Conservation (phyloP, 192 early-diverging fungal species). For the Coemansia sp. region DNA sequence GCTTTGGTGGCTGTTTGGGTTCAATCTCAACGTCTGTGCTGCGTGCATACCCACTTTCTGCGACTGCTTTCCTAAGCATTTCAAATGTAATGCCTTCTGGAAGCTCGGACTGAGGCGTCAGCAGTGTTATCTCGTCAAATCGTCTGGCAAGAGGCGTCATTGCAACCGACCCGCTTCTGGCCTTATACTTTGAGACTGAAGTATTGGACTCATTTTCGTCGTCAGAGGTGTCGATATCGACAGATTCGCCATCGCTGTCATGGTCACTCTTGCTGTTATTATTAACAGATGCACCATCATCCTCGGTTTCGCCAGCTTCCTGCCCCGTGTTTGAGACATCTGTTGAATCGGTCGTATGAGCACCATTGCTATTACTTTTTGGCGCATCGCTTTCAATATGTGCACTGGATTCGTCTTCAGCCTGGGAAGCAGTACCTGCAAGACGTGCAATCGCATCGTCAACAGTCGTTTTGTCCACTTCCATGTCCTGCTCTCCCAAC, state of each 20-base stretch:
- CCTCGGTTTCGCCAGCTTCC: too few relatives aligned
- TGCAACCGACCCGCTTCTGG: neutral
- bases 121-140: conserved; percentile 31
- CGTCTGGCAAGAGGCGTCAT: neutral
- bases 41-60: conserved; percentile 46
- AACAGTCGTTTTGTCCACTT: conserved; percentile 36
- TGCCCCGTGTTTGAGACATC: too few relatives aligned
- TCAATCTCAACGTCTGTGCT: conserved; percentile 35
- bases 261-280: neutral
- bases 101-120: conserved; percentile 43
- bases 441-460: conserved; percentile 50
- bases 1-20: conserved; percentile 23
- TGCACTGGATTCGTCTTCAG: neutral
- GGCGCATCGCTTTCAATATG: too few relatives aligned
- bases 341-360: too few relatives aligned
- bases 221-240: neutral
- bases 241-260: neutral
- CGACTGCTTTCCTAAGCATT: conserved; percentile 49
- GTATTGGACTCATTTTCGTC: neutral
- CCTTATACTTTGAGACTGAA: neutral
- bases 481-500: conserved; percentile 26
- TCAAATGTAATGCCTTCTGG: conserved; percentile 48
- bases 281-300: neutral
- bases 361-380: too few relatives aligned
- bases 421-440: neutral